Evolutionary conservation across 208 protist genomes (phyloP).

Genomic region (Acanthamoeba sp.): DNA sequence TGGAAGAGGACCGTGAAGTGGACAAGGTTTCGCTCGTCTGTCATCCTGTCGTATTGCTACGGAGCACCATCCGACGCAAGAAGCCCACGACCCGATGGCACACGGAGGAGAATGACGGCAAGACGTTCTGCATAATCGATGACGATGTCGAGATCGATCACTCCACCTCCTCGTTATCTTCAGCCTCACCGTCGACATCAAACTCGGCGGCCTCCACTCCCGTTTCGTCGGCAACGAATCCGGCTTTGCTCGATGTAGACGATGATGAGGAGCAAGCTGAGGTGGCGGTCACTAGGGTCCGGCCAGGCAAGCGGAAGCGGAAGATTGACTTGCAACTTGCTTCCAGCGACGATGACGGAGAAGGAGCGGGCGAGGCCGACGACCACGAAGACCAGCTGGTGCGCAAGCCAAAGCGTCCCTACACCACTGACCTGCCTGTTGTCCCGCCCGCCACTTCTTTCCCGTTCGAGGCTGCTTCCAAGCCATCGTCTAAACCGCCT

Average conservation of each 20-base stretch:
- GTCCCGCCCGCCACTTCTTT: neutral
- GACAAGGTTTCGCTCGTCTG: too few relatives aligned
- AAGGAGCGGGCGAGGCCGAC: neutral
- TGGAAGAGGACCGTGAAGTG: too few relatives aligned
- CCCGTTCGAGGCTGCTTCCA: neutral
- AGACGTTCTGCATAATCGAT: neutral
- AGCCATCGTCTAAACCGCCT: neutral
- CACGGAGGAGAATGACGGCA: neutral
- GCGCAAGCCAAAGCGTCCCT: neutral
- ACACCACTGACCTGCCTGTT: neutral
- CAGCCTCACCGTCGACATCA: neutral
- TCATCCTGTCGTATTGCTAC: too few relatives aligned
- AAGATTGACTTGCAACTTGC: neutral
- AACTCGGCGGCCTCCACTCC: neutral
- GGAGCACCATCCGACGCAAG: neutral
- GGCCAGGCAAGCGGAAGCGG: neutral
- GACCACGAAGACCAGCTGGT: neutral
- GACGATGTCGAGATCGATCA: neutral
- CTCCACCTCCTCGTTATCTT: neutral
- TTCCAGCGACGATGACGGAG: neutral
- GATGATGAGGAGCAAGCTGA: neutral
- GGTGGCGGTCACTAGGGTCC: neutral
- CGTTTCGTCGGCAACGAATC: neutral
- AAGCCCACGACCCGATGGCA: neutral
- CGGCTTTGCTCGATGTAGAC: neutral